Percentiles rank a stretch among this genome's conserved stretches.
These are phyloP conservation scores for Nissolia schottii DNA, from an alignment of 306 rosid genomes.

Conservation along the genomic window DNA sequence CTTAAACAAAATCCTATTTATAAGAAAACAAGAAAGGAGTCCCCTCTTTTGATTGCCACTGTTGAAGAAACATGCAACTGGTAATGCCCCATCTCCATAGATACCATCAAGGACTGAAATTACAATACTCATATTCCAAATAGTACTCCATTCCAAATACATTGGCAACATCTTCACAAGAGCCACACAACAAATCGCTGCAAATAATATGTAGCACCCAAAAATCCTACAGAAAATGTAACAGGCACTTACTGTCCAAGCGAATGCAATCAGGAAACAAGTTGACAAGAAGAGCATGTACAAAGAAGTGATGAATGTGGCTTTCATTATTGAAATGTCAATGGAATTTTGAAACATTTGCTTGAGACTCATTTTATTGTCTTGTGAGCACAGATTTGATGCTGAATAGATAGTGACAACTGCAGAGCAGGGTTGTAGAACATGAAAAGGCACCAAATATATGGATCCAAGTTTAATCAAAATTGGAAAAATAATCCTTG, in stretches of 20 bases:
- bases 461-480: conserved; percentile 34
- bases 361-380: conserved; percentile 24
- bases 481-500: conserved; percentile 15
- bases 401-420: conserved; percentile 31
- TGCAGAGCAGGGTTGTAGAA: conserved; percentile 33
- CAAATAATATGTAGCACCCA: background rate
- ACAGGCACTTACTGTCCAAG: background rate
- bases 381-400: conserved; percentile 33
- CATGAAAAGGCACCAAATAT: conserved; percentile 37
- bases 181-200: conserved; percentile 16
- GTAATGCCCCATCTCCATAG: conserved; percentile 43
- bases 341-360: conserved; percentile 34
- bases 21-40: conserved; percentile 44
- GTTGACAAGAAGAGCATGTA: conserved; percentile 22
- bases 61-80: conserved; percentile 36
- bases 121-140: conserved; percentile 65
- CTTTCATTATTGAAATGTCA: conserved; percentile 25
- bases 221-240: background rate
- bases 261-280: conserved; percentile 27
- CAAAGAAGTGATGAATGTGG: conserved; percentile 37
- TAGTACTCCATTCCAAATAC: conserved; percentile 59
- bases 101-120: conserved; percentile 54
- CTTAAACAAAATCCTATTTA: conserved; percentile 37
- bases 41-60: conserved; percentile 43
- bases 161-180: conserved; percentile 23